A percentile compares a stretch with the other conserved stretches of the same genome.
phyloP scores from a whole-genome alignment of 306 rosid species.

The Canavalia ensiformis region DNA sequence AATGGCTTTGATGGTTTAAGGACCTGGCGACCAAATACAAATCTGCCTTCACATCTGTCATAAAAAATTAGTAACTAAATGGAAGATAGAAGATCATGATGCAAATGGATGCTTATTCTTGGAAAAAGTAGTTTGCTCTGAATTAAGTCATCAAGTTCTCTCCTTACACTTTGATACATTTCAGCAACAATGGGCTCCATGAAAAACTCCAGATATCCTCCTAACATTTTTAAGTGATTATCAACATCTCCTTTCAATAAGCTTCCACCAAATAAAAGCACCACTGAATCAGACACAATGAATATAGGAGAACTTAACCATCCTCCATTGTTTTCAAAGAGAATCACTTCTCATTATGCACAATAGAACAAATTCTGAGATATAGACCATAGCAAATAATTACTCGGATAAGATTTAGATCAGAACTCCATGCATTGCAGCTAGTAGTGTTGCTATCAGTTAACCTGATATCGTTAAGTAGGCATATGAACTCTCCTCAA shows the following conservation, averaged over 20 bases:
- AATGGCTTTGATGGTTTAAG: conserved; percentile 59
- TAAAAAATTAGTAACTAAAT: conserved; percentile 74
- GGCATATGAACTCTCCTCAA: conserved; percentile 75
- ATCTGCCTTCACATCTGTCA: conserved; percentile 74
- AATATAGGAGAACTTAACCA: conserved; percentile 92
- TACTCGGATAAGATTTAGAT: conserved; percentile 78
- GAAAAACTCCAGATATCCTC: conserved; percentile 94
- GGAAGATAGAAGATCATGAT: conserved; percentile 82
- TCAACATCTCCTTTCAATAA: conserved; percentile 74
- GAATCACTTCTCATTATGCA: conserved; percentile 93
- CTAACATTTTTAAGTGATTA: conserved; percentile 91
- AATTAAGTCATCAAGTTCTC: conserved; percentile 83
- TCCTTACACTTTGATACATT: conserved; percentile 69
- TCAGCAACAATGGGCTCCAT: conserved; percentile 84
- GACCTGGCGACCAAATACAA: conserved; percentile 75
- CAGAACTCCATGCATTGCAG: conserved; percentile 74
- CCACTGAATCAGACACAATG: conserved; percentile 80
- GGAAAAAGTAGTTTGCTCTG: conserved; percentile 82
- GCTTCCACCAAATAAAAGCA: conserved; percentile 94
- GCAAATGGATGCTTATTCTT: conserved; percentile 66
- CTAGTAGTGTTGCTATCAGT: conserved; percentile 69
- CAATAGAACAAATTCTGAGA: conserved; percentile 94
- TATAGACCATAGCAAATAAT: conserved; percentile 89
- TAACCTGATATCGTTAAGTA: conserved; percentile 80
- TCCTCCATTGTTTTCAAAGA: conserved; percentile 97